A percentile compares a stretch with the other conserved stretches of the same genome.
Conservation (phyloP, 2,329 filamentous ascomycete species). For the Sporothrix phasma region DNA sequence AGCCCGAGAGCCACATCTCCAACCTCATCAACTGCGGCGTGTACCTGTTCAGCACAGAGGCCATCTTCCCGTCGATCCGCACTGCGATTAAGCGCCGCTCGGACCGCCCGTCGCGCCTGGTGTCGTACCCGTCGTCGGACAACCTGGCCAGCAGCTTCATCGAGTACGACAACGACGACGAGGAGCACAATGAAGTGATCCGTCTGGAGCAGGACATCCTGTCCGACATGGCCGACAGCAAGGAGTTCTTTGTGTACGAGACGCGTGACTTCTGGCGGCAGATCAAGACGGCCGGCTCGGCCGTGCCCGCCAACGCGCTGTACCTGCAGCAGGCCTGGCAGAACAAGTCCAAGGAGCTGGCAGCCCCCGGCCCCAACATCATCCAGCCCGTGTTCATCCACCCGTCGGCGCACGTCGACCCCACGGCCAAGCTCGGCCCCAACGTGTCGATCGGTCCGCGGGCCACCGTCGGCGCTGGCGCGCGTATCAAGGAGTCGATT, state of each 20-base stretch:
- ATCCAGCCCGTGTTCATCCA: slow-evolving; percentile 92
- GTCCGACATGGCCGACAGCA: slow-evolving; percentile 88
- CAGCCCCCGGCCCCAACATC: slow-evolving; percentile 74
- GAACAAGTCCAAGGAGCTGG: slow-evolving; percentile 68
- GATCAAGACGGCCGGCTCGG: slow-evolving; percentile 97
- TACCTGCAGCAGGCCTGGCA: slow-evolving; percentile 95
- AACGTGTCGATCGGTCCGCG: slow-evolving; percentile 96
- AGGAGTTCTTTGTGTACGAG: slow-evolving; percentile 96
- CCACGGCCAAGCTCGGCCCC: slow-evolving; percentile 89
- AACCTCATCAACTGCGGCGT: slow-evolving; percentile 99
- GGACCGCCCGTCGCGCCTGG: slow-evolving; percentile 69
- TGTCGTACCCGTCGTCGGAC: slow-evolving; percentile 93
- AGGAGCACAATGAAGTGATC: slow-evolving; percentile 71
- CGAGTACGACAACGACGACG: slow-evolving; percentile 51
- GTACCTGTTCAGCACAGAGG: slow-evolving; percentile 91
- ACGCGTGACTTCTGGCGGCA: slow-evolving; percentile 99
- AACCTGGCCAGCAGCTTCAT: slow-evolving; percentile 65
- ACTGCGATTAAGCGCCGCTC: slow-evolving; percentile 91
- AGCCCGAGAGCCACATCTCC: slow-evolving; percentile 93
- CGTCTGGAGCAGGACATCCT: slow-evolving; percentile 96
- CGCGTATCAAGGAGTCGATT: slow-evolving; percentile 88
- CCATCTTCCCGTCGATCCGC: slow-evolving; percentile 92
- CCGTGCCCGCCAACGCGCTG: slow-evolving; percentile 89
- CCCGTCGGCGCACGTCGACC: slow-evolving; percentile 79
- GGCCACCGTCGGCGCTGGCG: slow-evolving; percentile 73